phyloP scores from a whole-genome alignment of 768 basidiomycete species.

The Phanerochaete carnosa region DNA sequence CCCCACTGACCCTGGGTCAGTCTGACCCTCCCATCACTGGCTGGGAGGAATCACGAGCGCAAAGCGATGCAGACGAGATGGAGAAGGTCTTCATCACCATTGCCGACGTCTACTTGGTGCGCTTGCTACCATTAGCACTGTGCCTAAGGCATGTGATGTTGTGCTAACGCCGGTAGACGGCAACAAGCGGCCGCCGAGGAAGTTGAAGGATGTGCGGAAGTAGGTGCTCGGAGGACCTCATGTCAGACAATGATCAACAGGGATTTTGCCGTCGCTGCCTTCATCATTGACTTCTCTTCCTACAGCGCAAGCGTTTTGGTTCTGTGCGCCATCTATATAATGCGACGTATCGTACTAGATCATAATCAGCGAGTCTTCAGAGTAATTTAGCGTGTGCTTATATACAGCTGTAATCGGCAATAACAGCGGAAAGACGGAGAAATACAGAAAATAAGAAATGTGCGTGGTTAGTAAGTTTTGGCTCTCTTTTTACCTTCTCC shows the following conservation, averaged over 20 bases:
- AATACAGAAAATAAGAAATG: too few species aligned
- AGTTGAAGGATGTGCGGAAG: conserved; percentile 64
- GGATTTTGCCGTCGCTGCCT: background rate
- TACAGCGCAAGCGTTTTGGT: background rate
- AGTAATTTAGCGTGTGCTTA: background rate
- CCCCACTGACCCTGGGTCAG: too few species aligned
- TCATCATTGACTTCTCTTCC: background rate
- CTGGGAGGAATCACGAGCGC: conserved; percentile 87
- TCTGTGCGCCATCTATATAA: background rate
- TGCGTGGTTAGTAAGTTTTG: too few species aligned
- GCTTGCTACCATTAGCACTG: conserved; percentile 33
- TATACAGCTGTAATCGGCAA: too few species aligned
- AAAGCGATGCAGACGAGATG: too few species aligned
- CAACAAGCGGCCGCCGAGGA: conserved; percentile 51
- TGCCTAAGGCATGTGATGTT: conserved; percentile 55
- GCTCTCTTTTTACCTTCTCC: too few species aligned
- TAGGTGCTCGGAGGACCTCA: conserved; percentile 66
- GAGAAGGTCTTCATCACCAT: too few species aligned
- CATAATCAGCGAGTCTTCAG: background rate
- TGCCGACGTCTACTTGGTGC: too few species aligned
- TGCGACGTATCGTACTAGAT: background rate
- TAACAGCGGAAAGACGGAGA: too few species aligned
- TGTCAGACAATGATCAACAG: conserved; percentile 74
- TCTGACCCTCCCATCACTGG: too few species aligned
- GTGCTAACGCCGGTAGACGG: conserved; percentile 83